Base-by-base conservation (phyloP, 768 basidiomycete species). In the Gymnopilus dilepis region DNA sequence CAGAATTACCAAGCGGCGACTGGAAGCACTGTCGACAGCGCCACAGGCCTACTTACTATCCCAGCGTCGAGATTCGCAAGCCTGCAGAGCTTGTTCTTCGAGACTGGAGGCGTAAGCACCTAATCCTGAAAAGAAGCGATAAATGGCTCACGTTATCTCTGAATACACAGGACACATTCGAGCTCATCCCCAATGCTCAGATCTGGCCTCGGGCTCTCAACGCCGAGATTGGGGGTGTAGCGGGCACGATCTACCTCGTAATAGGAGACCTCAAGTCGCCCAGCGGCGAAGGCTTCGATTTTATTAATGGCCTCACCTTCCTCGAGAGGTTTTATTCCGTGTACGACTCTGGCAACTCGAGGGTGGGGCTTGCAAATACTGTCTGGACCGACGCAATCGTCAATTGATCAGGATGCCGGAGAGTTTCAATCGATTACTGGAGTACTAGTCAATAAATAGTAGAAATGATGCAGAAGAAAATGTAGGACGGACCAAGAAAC, bases 191-290 rank as follows among this genome's bases (percentile, higher is more conserved):
- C 19, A 86, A 89, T 65, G 88, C 86, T 4, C 89, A 91, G 77
- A 84, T 87, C 62, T 90, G 88, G 86, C 88, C 88, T 0, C 83
- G 85, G 45, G 67, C 76, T 4, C 75, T 85, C 62, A 90, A 91
- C 74, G 70, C 74, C 11, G 72, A 74, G 31, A 80, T 91, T 11
- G 87, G 87, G 55, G 90, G 90, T 47, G 69, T 74, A 22, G 63
- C 74, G 2, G 67, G 70, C 67, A 72, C n/a, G 42, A 7, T 43
- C 41, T 42, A 42, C 41, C 41, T 42, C 13, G 21, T 42, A 17
- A 19, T 19, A 2, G 41, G 17, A 17, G 41, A 42, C 41, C 41
- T 42, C 5, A 9, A 9, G 8, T 42, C 41, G 17, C 15, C 15
- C 41, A 42, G 41, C 41, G n/a, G 41, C 9, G 1, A 42, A 19